phyloP scores from a whole-genome alignment of 2,329 filamentous ascomycete genomes.

The Paraphoma chrysanthemicola region DNA sequence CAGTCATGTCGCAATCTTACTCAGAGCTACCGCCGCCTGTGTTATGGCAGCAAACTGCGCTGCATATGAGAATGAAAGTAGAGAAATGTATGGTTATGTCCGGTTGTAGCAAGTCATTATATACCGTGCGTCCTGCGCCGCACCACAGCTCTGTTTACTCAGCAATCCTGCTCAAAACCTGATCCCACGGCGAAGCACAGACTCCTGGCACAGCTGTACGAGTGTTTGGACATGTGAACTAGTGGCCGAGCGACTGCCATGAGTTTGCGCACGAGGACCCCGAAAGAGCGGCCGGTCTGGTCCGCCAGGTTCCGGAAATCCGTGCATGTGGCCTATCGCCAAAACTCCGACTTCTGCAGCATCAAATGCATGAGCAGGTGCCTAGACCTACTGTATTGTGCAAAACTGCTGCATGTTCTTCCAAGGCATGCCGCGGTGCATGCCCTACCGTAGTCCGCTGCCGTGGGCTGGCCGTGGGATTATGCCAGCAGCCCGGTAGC shows the following conservation, averaged over 20 bases:
- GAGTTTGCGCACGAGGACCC: not conserved
- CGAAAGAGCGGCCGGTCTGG: not conserved
- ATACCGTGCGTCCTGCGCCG: not conserved
- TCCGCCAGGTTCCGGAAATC: not conserved
- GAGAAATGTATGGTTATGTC: not conserved
- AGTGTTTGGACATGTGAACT: not conserved
- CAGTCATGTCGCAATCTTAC: not conserved
- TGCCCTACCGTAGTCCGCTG: not conserved
- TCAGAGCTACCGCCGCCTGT: not conserved
- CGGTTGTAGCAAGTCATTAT: not conserved
- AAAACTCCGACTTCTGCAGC: not conserved
- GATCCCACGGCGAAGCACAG: not conserved
- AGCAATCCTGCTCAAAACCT: not conserved
- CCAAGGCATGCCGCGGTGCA: not conserved
- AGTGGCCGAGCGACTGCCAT: not conserved
- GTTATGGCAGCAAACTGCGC: not conserved
- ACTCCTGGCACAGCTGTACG: not conserved
- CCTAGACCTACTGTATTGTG: not conserved
- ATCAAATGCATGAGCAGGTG: not conserved
- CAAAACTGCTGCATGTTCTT: not conserved
- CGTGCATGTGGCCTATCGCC: not conserved
- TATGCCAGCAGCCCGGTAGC: constrained; percentile 7
- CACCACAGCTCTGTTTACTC: not conserved
- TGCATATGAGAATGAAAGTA: not conserved
- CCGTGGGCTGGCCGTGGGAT: not conserved